Conservation (phyloP, 176 grass and related monocot genomes). For the Lolium rigidum region DNA sequence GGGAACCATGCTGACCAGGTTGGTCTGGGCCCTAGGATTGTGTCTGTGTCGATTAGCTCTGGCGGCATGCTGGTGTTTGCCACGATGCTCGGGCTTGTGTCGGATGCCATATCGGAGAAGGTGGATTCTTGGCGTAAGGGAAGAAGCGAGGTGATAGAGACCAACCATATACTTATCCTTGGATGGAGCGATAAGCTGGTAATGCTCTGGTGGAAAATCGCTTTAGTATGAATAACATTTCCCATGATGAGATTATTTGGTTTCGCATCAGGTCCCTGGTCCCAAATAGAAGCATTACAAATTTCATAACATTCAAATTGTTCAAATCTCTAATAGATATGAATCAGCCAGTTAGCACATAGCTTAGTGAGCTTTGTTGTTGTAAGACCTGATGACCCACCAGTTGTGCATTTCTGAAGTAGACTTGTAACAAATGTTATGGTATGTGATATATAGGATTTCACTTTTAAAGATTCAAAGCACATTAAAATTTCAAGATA, state of each 20-base stretch:
- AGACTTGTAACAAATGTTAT: conserved; percentile 15
- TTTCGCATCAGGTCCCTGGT: neutral
- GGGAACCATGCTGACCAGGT: conserved; percentile 95
- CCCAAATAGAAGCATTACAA: neutral
- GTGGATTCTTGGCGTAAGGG: conserved; percentile 99
- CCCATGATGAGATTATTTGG: neutral
- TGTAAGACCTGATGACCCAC: neutral
- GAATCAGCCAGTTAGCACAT: neutral
- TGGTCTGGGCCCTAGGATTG: conserved; percentile 83
- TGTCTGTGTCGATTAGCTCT: conserved; percentile 86
- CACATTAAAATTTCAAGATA: neutral
- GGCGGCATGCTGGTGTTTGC: conserved; percentile 99
- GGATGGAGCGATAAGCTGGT: conserved; percentile 99
- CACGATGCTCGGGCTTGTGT: conserved; percentile 97
- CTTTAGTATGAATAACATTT: conserved; percentile 18
- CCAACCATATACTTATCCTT: conserved; percentile 93
- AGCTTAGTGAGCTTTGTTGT: neutral
- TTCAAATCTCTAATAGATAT: neutral
- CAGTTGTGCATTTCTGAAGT: neutral
- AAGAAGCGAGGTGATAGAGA: conserved; percentile 98
- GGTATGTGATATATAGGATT: conserved; percentile 1
- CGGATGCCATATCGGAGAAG: conserved; percentile 99
- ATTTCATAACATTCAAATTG: neutral
- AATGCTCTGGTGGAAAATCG: conserved; percentile 44
- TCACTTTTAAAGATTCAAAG: neutral